Conservation (phyloP, 306 rosid genomes). For the Phaseolus lunatus region DNA sequence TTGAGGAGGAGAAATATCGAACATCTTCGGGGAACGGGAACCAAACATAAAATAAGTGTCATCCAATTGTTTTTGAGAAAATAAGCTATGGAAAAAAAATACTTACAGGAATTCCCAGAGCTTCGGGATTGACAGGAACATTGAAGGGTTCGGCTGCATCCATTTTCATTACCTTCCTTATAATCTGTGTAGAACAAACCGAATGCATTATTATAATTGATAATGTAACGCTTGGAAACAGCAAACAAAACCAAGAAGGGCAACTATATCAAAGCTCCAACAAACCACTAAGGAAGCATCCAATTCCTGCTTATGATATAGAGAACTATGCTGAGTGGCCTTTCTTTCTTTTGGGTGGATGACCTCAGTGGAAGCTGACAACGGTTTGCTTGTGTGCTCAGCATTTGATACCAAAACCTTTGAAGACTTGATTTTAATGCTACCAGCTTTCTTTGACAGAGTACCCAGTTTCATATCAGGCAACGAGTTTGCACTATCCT, state of each 20-base stretch:
- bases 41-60: slow-evolving; percentile 26
- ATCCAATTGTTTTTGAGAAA: not conserved
- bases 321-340: slow-evolving; percentile 51
- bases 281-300: slow-evolving; percentile 74
- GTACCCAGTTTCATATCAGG: slow-evolving; percentile 47
- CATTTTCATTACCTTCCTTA: slow-evolving; percentile 97
- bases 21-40: slow-evolving; percentile 26
- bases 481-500: slow-evolving; percentile 85
- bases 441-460: slow-evolving; percentile 65
- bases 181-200: slow-evolving; percentile 56
- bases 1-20: slow-evolving; percentile 31
- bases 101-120: slow-evolving; percentile 96
- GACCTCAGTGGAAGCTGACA: slow-evolving; percentile 43
- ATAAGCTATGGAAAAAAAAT: slow-evolving; percentile 12
- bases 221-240: slow-evolving; percentile 20
- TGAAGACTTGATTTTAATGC: slow-evolving; percentile 83
- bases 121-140: slow-evolving; percentile 94
- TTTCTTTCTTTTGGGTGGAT: slow-evolving; percentile 54
- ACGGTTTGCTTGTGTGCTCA: slow-evolving; percentile 48
- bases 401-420: slow-evolving; percentile 66
- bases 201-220: slow-evolving; percentile 12
- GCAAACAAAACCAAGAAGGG: slow-evolving; percentile 25
- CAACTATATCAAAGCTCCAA: slow-evolving; percentile 35
- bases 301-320: slow-evolving; percentile 71
- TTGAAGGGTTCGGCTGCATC: slow-evolving; percentile 97